Evolutionary conservation across 1,139 yeast genomes (phyloP).

Genomic region (Blastobotrys illinoisensis): DNA sequence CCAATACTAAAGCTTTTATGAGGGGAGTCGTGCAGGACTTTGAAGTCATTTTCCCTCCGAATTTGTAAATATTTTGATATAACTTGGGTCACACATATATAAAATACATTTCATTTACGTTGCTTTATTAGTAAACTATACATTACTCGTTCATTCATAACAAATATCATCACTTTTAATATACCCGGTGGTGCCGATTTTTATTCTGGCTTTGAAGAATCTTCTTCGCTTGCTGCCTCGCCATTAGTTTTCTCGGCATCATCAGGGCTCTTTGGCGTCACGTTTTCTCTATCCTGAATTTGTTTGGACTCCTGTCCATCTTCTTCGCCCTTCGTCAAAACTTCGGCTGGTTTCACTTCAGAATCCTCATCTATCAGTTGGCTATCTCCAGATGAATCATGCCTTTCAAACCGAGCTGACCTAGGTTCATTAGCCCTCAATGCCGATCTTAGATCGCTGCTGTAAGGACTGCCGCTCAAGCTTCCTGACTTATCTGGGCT

Average conservation of each 20-base stretch:
- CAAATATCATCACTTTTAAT: not conserved
- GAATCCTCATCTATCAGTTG: not conserved
- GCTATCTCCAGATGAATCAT: not conserved
- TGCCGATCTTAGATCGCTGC: not conserved
- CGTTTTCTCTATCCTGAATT: not conserved
- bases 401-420: not conserved
- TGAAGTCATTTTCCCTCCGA: not conserved
- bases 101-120: not conserved
- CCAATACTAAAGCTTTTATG: not conserved
- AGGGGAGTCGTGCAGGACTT: not conserved
- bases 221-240: not conserved
- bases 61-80: not conserved
- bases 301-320: not conserved
- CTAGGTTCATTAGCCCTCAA: not conserved
- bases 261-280: not conserved
- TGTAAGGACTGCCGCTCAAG: not conserved
- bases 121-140: not conserved
- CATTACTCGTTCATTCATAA: not conserved
- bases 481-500: not conserved
- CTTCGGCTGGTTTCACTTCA: not conserved
- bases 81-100: not conserved
- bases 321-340: not conserved
- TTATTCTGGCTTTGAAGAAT: not conserved
- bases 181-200: not conserved
- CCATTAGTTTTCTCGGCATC: not conserved